A percentile compares a stretch with the other conserved stretches of the same genome.
These are phyloP conservation scores for Trichoderma atroviride DNA, from an alignment of 2,329 filamentous ascomycete species.

Conservation along the genomic window DNA sequence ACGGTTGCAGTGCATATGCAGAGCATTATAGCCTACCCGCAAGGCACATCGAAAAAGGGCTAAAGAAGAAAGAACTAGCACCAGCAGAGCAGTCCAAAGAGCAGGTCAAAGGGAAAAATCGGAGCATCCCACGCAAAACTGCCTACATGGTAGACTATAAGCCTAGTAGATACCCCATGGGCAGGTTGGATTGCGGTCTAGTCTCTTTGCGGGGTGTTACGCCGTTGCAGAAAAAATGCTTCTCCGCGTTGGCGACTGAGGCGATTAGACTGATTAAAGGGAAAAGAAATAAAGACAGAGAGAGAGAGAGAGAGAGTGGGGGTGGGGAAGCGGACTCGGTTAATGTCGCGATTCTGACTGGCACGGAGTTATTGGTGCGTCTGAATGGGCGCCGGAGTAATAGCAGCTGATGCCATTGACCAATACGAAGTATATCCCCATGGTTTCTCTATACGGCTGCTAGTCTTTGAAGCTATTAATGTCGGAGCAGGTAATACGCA, in stretches of 20 bases:
- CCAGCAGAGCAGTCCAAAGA: not conserved
- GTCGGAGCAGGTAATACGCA: not conserved
- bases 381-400: constrained; percentile 9
- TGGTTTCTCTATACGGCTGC: not conserved
- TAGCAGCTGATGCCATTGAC: not conserved
- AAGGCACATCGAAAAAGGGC: not conserved
- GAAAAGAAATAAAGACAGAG: not conserved
- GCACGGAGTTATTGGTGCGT: constrained; percentile 5
- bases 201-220: not conserved
- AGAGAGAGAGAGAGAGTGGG: not conserved
- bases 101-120: not conserved
- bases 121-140: not conserved
- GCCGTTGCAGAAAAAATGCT: constrained; percentile 5
- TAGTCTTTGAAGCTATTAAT: not conserved
- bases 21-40: not conserved
- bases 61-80: not conserved
- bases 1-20: constrained; percentile 3
- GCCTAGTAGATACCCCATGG: not conserved
- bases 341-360: constrained; percentile 7
- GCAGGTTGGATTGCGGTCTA: not conserved
- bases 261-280: not conserved
- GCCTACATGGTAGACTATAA: too few relatives aligned
- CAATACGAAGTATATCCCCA: not conserved
- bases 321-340: not conserved
- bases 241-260: not conserved